These are phyloP conservation scores for Coemansia sp. DNA, from an alignment of 371 early-diverging fungal species.

Conservation along the genomic window DNA sequence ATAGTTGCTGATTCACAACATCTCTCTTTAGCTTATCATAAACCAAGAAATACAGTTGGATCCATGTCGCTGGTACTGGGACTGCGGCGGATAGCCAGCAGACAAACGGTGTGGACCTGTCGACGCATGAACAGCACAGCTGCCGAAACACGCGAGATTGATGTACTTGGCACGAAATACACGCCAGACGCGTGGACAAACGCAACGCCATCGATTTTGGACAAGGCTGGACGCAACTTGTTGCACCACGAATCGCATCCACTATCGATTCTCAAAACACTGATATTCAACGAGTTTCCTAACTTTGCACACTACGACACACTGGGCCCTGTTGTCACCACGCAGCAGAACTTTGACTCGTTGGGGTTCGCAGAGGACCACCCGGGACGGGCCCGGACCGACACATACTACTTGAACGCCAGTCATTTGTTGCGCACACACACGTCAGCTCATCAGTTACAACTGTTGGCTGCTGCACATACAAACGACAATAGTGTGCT, in stretches of 20 bases:
- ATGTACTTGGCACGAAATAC: constrained; percentile 58
- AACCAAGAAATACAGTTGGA: background rate
- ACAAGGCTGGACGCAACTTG: constrained; percentile 74
- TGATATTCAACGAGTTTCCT: constrained; percentile 73
- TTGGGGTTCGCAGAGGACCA: constrained; percentile 82
- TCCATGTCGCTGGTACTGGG: constrained; percentile 1
- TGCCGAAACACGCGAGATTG: constrained; percentile 11
- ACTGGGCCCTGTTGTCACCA: constrained; percentile 77
- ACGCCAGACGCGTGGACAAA: constrained; percentile 75
- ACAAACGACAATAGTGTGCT: constrained; percentile 4
- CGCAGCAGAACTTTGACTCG: constrained; percentile 89
- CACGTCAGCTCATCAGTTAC: constrained; percentile 91
- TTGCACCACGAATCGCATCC: constrained; percentile 86
- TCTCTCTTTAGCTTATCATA: background rate
- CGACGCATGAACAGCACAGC: constrained; percentile 19
- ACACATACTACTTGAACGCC: constrained; percentile 91
- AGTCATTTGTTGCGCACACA: constrained; percentile 85
- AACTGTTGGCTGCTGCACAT: constrained; percentile 59
- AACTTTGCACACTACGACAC: constrained; percentile 64
- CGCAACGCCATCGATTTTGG: constrained; percentile 70
- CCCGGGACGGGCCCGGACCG: constrained; percentile 75
- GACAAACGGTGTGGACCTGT: background rate
- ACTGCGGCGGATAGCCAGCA: background rate
- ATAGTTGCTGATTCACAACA: too few species aligned
- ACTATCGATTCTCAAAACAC: constrained; percentile 75